Evolutionary conservation across 2,329 filamentous ascomycete species (phyloP).

Genomic region (Diaporthe sp.): DNA sequence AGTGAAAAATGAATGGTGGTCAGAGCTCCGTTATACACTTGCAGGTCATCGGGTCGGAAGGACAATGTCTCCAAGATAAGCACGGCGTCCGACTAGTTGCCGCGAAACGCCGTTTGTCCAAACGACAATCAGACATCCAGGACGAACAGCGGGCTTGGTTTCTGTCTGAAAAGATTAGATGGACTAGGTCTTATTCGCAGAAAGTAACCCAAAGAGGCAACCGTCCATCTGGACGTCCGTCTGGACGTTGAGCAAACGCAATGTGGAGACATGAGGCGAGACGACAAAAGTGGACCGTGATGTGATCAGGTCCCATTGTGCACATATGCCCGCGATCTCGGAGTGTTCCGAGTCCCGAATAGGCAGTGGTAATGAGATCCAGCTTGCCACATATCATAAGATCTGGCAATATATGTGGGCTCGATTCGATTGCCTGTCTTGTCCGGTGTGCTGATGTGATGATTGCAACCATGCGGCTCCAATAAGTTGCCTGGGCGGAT

Average conservation of each 20-base stretch:
- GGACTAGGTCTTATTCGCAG: conserved; percentile 21
- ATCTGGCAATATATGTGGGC: not conserved
- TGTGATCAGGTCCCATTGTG: not conserved
- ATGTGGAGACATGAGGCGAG: conserved; percentile 16
- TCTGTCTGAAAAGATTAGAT: conserved; percentile 18
- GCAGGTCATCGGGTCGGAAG: not conserved
- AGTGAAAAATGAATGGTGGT: not conserved
- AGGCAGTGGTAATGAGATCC: not conserved
- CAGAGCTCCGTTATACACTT: not conserved
- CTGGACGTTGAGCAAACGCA: conserved; percentile 14
- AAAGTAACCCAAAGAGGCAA: conserved; percentile 23
- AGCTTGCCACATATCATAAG: conserved; percentile 1
- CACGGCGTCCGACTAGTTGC: not conserved
- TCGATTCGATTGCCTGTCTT: not conserved
- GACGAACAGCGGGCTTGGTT: conserved; percentile 24
- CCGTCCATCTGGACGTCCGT: not conserved
- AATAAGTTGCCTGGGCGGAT: not conserved
- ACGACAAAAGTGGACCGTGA: conserved; percentile 8
- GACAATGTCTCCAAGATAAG: not conserved
- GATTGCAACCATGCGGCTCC: conserved; percentile 11
- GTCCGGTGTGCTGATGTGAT: too few species aligned
- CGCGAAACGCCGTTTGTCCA: conserved; percentile 30
- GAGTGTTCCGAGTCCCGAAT: not conserved
- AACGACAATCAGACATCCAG: conserved; percentile 27
- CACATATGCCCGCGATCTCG: conserved; percentile 1